A percentile compares a stretch with the other conserved stretches of the same genome.
These are phyloP conservation scores for Mucor mucedo DNA, from an alignment of 371 early-diverging fungal genomes.

Conservation along the genomic window DNA sequence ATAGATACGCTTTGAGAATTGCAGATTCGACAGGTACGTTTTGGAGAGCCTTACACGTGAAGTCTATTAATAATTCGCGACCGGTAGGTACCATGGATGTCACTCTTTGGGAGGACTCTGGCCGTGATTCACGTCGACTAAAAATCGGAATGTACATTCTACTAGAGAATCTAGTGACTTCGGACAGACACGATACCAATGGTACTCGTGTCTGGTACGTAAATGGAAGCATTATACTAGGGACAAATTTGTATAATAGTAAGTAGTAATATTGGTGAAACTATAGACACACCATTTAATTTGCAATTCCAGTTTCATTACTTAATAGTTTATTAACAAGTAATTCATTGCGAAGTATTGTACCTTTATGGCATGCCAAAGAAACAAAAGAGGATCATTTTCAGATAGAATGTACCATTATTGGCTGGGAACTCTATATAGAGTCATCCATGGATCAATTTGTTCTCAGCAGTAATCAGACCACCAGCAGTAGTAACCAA, in stretches of 20 bases:
- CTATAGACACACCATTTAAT: too few relatives aligned
- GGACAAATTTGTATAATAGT: too few relatives aligned
- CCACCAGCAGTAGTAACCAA: neutral
- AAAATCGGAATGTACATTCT: conserved; percentile 41
- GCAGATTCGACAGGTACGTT: conserved; percentile 39
- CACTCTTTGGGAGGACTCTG: conserved; percentile 48
- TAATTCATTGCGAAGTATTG: conserved; percentile 25
- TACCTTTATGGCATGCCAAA: conserved; percentile 27
- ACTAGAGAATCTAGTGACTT: neutral
- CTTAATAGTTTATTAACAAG: conserved; percentile 36
- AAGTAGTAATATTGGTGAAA: too few relatives aligned
- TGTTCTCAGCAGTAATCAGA: conserved; percentile 15
- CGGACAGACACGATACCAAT: too few relatives aligned
- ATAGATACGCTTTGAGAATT: conserved; percentile 41
- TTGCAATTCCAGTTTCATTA: conserved; percentile 28
- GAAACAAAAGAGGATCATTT: conserved; percentile 33
- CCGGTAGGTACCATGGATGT: conserved; percentile 38
- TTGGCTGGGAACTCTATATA: conserved; percentile 38
- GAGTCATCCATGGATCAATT: conserved; percentile 7
- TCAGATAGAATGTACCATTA: conserved; percentile 35
- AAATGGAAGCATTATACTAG: too few relatives aligned
- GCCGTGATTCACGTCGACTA: conserved; percentile 30
- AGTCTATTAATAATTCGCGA: conserved; percentile 15
- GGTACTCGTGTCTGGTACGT: too few relatives aligned
- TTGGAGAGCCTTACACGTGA: conserved; percentile 7